phyloP scores from a whole-genome alignment of 805 yeast genomes.

The Candida ulmi region DNA sequence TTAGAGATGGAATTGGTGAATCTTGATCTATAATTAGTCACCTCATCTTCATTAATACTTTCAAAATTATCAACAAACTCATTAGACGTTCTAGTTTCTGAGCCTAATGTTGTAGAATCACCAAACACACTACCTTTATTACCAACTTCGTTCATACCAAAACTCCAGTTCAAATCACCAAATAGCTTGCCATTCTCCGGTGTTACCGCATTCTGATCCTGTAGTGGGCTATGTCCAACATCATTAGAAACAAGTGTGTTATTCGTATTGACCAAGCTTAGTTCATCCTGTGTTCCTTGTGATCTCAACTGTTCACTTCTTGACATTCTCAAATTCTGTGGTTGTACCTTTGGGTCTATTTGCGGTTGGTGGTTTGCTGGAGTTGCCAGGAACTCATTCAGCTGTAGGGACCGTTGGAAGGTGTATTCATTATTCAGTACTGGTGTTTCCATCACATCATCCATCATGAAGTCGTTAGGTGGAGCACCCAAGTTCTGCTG shows the following conservation, averaged over 20 bases:
- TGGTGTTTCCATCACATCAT: no score
- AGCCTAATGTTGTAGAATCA: conserved; percentile 18
- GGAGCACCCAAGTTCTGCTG: no score
- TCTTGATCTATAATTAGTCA: conserved; percentile 3
- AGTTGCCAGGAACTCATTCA: no score
- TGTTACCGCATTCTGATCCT: not conserved
- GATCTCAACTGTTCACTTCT: no score
- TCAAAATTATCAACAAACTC: conserved; percentile 7
- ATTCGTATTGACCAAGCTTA: not conserved
- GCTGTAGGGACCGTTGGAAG: no score
- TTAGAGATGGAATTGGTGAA: conserved; percentile 16
- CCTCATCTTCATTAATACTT: not conserved
- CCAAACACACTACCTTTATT: conserved; percentile 11
- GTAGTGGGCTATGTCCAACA: no score
- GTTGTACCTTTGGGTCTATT: no score
- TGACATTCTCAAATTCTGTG: no score
- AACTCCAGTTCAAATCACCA: conserved; percentile 12
- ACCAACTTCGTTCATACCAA: conserved; percentile 2
- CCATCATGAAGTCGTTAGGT: no score
- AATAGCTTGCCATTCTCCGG: conserved; percentile 6
- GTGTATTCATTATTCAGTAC: no score
- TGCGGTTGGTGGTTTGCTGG: no score
- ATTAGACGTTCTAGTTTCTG: conserved; percentile 26
- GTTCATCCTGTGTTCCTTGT: no score
- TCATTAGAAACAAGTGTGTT: conserved; percentile 1